Conservation (phyloP, 2,329 filamentous ascomycete genomes). For the Cercospora sp. region DNA sequence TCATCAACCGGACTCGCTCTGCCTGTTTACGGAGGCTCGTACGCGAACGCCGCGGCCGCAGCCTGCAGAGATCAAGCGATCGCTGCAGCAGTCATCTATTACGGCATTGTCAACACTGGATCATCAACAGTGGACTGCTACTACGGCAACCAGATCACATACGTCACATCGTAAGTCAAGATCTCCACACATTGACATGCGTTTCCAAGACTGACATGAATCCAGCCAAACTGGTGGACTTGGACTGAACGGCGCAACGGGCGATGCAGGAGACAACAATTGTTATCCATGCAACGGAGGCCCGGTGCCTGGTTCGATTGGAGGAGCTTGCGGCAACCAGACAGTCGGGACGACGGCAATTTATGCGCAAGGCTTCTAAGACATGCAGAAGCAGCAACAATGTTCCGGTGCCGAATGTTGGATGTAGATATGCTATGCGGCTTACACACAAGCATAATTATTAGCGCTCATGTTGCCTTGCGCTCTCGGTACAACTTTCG, state of each 20-base stretch:
- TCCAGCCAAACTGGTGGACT: conserved; percentile 8
- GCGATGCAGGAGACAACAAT: conserved; percentile 32
- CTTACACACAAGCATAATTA: neutral
- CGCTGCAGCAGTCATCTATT: conserved; percentile 26
- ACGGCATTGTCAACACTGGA: conserved; percentile 32
- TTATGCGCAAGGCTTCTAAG: conserved; percentile 32
- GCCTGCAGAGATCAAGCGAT: conserved; percentile 8
- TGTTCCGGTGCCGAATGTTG: neutral
- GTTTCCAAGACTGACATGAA: neutral
- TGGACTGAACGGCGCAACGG: conserved; percentile 14
- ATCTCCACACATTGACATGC: no score
- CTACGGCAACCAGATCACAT: conserved; percentile 33
- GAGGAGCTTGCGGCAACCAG: conserved; percentile 33
- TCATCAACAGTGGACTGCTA: conserved; percentile 32
- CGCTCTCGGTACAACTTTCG: neutral
- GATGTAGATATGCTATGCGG: conserved; percentile 6
- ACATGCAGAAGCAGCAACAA: neutral
- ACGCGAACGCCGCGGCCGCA: conserved; percentile 14
- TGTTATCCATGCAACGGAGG: conserved; percentile 32
- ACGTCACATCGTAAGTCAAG: conserved; percentile 28
- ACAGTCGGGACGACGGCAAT: conserved; percentile 33
- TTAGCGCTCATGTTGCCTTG: neutral
- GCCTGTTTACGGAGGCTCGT: conserved; percentile 27
- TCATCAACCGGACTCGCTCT: conserved; percentile 31
- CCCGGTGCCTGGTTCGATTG: conserved; percentile 14